Evolutionary conservation across 2,329 filamentous ascomycete species (phyloP), one percentile per base, ranked within the genome.

Genomic region (Leptographium lundbergii): DNA sequence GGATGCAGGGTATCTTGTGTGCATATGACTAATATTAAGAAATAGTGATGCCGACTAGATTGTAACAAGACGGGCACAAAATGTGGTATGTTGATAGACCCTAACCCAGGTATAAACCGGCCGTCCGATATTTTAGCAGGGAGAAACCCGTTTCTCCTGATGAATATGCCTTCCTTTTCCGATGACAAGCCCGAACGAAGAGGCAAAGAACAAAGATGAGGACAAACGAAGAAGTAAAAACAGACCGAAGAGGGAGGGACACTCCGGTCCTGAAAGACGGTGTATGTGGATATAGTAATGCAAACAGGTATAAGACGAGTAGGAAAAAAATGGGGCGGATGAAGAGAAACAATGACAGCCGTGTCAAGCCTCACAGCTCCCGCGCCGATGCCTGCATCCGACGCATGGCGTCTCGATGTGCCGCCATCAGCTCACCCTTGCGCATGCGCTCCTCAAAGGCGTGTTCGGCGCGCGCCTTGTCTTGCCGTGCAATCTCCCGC

Each of bases 341-440:
- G 19, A 36, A 54, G 22, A 45, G 11, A 13, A 53, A 48, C 14
- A 25, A 34, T 13, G 29, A 53, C 24, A 17, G 19, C 22, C 19
- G 11, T 32, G 22, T 29, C 25, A 34, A 34, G 6, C 47, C 34
- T 45, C 47, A 52, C 24, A 5, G 19, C 47, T 34, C 57, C 9
- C 55, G 57, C 11, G 56, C 61, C 29, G 58, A 56, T 7, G 70
- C 72, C 66, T 96, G 91, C 85, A 96, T 87, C 69, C 79, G 85
- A 63, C 87, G 79, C 81, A 96, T 80, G 1, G 87, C 88, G 63
- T 91, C 86, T 24, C 87, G 80, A 69, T 96, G 91, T 25, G 85
- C 79, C 53, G 88, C 86, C 57, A 88, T 76, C 75, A 95, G 81
- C 63, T 87, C 82, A 0, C 86, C 85, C 19, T 81, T 84, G 58